Conservation (phyloP, 2,329 filamentous ascomycete species). For the Thielaviopsis musarum region DNA sequence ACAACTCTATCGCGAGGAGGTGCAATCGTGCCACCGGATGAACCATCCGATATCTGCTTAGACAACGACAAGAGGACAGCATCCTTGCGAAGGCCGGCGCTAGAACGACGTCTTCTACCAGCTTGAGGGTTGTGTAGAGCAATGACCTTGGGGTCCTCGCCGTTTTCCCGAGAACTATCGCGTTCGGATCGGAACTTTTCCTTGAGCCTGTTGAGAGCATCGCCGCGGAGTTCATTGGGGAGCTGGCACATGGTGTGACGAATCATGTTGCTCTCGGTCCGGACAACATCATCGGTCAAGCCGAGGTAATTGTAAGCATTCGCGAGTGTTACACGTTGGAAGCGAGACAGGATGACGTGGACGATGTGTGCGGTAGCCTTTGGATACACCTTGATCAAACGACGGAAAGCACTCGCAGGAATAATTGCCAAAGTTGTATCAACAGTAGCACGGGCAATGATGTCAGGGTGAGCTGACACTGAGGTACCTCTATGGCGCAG, state of each 20-base stretch:
- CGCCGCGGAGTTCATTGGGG: conserved; percentile 75
- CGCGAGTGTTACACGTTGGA: conserved; percentile 85
- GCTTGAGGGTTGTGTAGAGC: conserved; percentile 64
- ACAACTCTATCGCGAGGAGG: conserved; percentile 19
- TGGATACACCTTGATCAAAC: conserved; percentile 83
- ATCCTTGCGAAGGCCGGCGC: conserved; percentile 61
- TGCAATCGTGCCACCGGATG: conserved; percentile 25
- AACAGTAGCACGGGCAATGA: conserved; percentile 86
- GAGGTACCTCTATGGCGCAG: conserved; percentile 25
- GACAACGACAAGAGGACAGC: conserved; percentile 53
- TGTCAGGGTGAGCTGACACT: conserved; percentile 84
- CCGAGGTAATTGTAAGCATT: conserved; percentile 93
- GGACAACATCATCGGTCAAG: conserved; percentile 75
- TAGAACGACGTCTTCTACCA: conserved; percentile 22
- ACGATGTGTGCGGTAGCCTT: conserved; percentile 96
- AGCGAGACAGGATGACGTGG: conserved; percentile 85
- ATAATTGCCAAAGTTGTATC: conserved; percentile 98
- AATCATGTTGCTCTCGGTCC: conserved; percentile 87
- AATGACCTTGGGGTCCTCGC: conserved; percentile 70
- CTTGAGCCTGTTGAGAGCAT: conserved; percentile 68
- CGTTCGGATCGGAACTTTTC: conserved; percentile 81
- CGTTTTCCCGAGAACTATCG: conserved; percentile 64
- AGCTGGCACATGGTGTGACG: conserved; percentile 82
- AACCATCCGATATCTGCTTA: conserved; percentile 26
- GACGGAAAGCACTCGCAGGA: conserved; percentile 84